These are phyloP conservation scores for Pseudogymnoascus sp. DNA, from an alignment of 2,329 filamentous ascomycete species.

Conservation along the genomic window DNA sequence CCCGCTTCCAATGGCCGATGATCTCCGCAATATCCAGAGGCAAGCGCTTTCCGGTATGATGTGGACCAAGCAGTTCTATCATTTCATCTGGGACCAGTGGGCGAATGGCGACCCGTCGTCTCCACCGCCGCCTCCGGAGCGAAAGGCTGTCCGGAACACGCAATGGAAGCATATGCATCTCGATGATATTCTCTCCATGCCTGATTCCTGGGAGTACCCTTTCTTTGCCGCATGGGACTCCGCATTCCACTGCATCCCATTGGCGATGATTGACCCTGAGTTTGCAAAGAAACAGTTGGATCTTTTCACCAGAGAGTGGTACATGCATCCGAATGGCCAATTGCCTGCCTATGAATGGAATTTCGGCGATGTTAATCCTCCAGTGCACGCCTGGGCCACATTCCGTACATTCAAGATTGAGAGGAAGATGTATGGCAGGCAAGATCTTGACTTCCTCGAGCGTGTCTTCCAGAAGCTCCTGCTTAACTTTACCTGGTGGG, in stretches of 20 bases:
- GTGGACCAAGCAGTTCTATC: constrained; percentile 96
- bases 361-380: constrained; percentile 93
- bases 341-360: constrained; percentile 94
- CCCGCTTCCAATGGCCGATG: constrained; percentile 86
- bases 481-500: constrained; percentile 99
- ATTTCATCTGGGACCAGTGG: constrained; percentile 98
- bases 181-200: constrained; percentile 95
- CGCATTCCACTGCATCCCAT: constrained; percentile 90
- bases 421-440: constrained; percentile 89
- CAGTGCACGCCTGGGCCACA: constrained; percentile 91
- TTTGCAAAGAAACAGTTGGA: constrained; percentile 98
- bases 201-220: constrained; percentile 96
- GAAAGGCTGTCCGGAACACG: constrained; percentile 74
- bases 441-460: constrained; percentile 92
- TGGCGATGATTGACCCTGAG: constrained; percentile 95
- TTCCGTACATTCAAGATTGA: constrained; percentile 98
- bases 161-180: constrained; percentile 94
- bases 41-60: constrained; percentile 95
- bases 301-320: constrained; percentile 94
- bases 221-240: constrained; percentile 98
- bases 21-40: constrained; percentile 88
- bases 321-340: constrained; percentile 96
- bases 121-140: constrained; percentile 72
- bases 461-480: constrained; percentile 93
- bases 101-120: constrained; percentile 85